phyloP scores from a whole-genome alignment of 148 eudicot species.

The Chenopodium formosanum region DNA sequence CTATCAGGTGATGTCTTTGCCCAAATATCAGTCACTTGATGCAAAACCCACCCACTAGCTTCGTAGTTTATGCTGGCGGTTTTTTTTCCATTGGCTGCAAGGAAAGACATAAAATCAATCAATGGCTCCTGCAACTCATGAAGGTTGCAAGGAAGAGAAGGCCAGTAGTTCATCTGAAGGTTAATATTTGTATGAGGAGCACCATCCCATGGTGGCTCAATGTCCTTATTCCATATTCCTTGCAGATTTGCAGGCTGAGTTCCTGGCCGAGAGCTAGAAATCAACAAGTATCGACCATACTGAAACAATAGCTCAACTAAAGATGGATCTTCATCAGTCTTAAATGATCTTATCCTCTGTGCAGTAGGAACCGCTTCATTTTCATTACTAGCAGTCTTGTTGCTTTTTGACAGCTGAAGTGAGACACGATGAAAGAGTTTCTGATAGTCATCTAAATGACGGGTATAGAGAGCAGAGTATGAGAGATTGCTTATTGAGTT shows the following conservation, averaged over 20 bases:
- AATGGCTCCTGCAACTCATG: conserved; percentile 79
- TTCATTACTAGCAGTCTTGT: conserved; percentile 9
- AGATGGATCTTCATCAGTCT: conserved; percentile 79
- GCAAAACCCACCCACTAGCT: conserved; percentile 84
- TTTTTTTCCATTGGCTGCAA: conserved; percentile 64
- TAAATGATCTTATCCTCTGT: conserved; percentile 70
- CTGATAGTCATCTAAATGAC: conserved; percentile 85
- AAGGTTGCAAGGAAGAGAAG: conserved; percentile 78
- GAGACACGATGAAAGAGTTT: conserved; percentile 71
- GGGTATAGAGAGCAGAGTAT: conserved; percentile 57
- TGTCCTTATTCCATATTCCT: conserved; percentile 79
- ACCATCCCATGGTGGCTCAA: conserved; percentile 82
- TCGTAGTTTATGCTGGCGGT: conserved; percentile 77
- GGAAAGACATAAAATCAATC: conserved; percentile 57
- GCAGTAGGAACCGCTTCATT: conserved; percentile 42
- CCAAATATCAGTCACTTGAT: conserved; percentile 82
- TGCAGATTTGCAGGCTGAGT: conserved; percentile 82
- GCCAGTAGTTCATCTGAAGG: conserved; percentile 98
- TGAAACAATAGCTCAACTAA: conserved; percentile 84
- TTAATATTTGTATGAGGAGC: conserved; percentile 90
- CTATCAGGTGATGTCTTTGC: conserved; percentile 77
- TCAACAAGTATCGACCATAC: conserved; percentile 82
- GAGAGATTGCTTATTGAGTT: conserved; percentile 42
- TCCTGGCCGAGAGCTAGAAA: conserved; percentile 80
- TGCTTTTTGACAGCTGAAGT: conserved; percentile 64